These are phyloP conservation scores for Francoa sonchifolia DNA, from an alignment of 441 rosid species.

Conservation along the genomic window DNA sequence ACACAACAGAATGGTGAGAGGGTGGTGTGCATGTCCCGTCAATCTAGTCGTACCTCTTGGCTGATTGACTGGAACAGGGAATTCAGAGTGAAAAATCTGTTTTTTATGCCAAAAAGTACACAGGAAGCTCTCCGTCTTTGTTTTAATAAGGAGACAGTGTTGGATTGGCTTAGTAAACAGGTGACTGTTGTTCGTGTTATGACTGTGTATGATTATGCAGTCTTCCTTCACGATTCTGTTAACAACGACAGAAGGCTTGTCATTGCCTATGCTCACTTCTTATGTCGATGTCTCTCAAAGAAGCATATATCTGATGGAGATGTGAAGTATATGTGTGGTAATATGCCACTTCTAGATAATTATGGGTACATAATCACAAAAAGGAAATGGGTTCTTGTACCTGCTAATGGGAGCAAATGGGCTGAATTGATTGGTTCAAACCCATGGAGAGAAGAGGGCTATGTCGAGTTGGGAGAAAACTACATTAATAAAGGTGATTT, in stretches of 20 bases:
- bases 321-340: slow-evolving; percentile 18
- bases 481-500: slow-evolving; percentile 24
- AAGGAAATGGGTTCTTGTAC: slow-evolving; percentile 36
- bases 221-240: slow-evolving; percentile 11
- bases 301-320: slow-evolving; percentile 12
- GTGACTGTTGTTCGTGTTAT: slow-evolving; percentile 8
- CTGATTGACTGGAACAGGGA: slow-evolving; percentile 40
- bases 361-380: slow-evolving; percentile 22
- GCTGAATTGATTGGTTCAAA: slow-evolving; percentile 31
- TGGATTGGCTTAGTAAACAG: slow-evolving; percentile 31
- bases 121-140: slow-evolving; percentile 15
- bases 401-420: slow-evolving; percentile 61
- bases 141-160: slow-evolving; percentile 10
- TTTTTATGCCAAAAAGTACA: slow-evolving; percentile 34
- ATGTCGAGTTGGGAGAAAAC: slow-evolving; percentile 43
- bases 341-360: slow-evolving; percentile 46
- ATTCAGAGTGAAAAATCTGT: slow-evolving; percentile 20
- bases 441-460: slow-evolving; percentile 36
- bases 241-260: slow-evolving; percentile 24
- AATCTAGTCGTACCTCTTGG: slow-evolving; percentile 18
- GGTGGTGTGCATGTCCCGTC: slow-evolving; percentile 15
- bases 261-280: slow-evolving; percentile 37
- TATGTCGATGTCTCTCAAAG: slow-evolving; percentile 24
- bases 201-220: slow-evolving; percentile 22
- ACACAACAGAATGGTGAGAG: background rate